Percentiles rank a stretch among this genome's conserved stretches.
These are phyloP conservation scores for Smittium culicis DNA, from an alignment of 371 early-diverging fungal genomes.

Conservation along the genomic window DNA sequence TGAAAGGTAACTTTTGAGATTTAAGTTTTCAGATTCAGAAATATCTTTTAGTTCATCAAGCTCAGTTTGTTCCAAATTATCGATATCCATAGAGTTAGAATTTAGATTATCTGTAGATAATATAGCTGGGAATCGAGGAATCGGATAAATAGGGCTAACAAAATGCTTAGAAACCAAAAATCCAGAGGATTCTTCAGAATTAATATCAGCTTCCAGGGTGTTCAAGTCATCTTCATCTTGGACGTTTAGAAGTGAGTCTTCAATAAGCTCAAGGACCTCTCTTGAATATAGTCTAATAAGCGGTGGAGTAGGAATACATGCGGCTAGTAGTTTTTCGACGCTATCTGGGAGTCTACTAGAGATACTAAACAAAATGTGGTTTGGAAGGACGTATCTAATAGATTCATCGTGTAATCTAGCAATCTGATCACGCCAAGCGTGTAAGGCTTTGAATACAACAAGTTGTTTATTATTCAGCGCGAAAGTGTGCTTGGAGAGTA, in stretches of 20 bases:
- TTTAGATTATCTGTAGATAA: slow-evolving; percentile 24
- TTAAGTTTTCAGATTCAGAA: slow-evolving; percentile 6
- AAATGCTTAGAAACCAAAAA: not conserved
- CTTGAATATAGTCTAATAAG: slow-evolving; percentile 65
- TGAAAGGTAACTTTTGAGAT: not conserved
- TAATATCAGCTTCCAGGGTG: slow-evolving; percentile 13
- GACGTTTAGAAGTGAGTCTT: slow-evolving; percentile 13
- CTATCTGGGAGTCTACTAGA: slow-evolving; percentile 67
- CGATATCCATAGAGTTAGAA: slow-evolving; percentile 2
- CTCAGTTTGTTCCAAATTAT: not conserved
- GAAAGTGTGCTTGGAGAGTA: slow-evolving; percentile 64
- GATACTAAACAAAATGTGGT: slow-evolving; percentile 66
- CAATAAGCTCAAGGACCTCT: slow-evolving; percentile 58
- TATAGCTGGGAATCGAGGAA: slow-evolving; percentile 10
- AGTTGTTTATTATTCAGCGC: slow-evolving; percentile 30
- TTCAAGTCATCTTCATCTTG: not conserved
- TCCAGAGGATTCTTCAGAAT: not conserved
- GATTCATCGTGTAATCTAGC: slow-evolving; percentile 90
- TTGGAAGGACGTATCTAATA: slow-evolving; percentile 71
- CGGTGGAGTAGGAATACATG: slow-evolving; percentile 73
- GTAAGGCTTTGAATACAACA: slow-evolving; percentile 54
- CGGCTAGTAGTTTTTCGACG: slow-evolving; percentile 48
- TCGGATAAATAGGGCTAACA: slow-evolving; percentile 14
- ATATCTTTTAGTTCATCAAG: slow-evolving; percentile 18
- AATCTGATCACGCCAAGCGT: slow-evolving; percentile 55